A percentile compares a stretch with the other conserved stretches of the same genome.
Evolutionary conservation across 768 basidiomycete genomes (phyloP).

Genomic region (Agaricus sinodeliciosus): DNA sequence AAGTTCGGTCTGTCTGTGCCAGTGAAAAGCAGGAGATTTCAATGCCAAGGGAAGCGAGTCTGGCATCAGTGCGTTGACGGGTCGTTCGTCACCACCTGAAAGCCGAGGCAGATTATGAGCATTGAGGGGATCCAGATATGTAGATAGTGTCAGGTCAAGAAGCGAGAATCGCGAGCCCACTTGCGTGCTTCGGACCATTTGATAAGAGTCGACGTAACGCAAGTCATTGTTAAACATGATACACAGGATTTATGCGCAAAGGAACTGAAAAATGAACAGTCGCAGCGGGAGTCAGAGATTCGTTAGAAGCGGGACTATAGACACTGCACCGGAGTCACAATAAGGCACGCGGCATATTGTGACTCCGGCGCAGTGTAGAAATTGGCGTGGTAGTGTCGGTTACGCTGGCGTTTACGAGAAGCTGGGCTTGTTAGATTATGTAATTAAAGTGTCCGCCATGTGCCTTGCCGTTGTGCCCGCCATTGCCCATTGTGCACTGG

Average conservation of each 20-base stretch:
- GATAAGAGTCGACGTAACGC: constrained; percentile 17
- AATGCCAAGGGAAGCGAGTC: constrained; percentile 11
- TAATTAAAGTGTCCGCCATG: too few species aligned
- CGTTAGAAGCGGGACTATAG: too few species aligned
- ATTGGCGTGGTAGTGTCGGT: too few species aligned
- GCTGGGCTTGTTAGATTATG: too few species aligned
- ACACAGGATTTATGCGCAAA: not conserved
- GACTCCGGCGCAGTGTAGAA: too few species aligned
- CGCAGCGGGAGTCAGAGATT: too few species aligned
- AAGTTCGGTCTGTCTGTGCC: constrained; percentile 28
- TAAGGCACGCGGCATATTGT: too few species aligned
- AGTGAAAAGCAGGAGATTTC: constrained; percentile 38
- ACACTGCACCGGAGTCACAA: too few species aligned
- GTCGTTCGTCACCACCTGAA: constrained; percentile 40
- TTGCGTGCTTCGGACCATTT: constrained; percentile 27
- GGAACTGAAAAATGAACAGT: too few species aligned
- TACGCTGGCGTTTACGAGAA: too few species aligned
- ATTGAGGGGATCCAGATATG: not conserved
- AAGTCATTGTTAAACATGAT: not conserved
- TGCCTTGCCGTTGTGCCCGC: too few species aligned
- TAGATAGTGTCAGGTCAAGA: constrained; percentile 20
- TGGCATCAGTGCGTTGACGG: constrained; percentile 24
- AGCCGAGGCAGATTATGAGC: constrained; percentile 17
- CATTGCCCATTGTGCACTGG: too few species aligned
- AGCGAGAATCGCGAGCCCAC: constrained; percentile 31